These are phyloP conservation scores for Lactuca sativa DNA, from an alignment of 129 eudicot species.

Conservation along the genomic window DNA sequence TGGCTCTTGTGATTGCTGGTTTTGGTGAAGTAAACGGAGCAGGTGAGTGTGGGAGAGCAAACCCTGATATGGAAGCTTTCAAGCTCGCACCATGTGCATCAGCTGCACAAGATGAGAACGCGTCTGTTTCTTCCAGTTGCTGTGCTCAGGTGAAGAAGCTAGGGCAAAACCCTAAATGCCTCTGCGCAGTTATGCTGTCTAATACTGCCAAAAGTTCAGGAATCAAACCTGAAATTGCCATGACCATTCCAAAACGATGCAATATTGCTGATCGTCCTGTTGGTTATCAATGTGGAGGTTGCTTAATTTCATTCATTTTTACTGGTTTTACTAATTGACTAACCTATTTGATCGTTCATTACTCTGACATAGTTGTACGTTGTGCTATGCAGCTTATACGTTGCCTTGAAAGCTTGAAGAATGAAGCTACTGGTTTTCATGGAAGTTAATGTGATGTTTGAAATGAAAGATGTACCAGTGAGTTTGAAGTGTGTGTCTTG, in stretches of 20 bases:
- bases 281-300: slow-evolving; percentile 91
- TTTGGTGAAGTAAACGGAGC: slow-evolving; percentile 50
- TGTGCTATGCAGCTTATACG: slow-evolving; percentile 71
- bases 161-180: slow-evolving; percentile 76
- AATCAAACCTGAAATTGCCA: slow-evolving; percentile 58
- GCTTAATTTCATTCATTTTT: background rate
- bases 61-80: slow-evolving; percentile 75
- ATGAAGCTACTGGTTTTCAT: background rate
- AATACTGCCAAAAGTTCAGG: slow-evolving; percentile 73
- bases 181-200: slow-evolving; percentile 93
- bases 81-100: slow-evolving; percentile 78
- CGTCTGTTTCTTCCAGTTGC: slow-evolving; percentile 52
- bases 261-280: slow-evolving; percentile 76
- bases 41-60: slow-evolving; percentile 63
- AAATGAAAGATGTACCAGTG: slow-evolving; percentile 34
- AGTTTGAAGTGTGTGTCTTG: slow-evolving; percentile 19
- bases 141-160: slow-evolving; percentile 64
- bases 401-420: slow-evolving; percentile 59
- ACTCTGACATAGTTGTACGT: background rate
- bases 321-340: background rate
- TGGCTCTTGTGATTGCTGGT: slow-evolving; percentile 35
- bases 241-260: slow-evolving; percentile 90
- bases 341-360: background rate
- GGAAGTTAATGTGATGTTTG: slow-evolving; percentile 25
- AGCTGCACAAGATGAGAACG: slow-evolving; percentile 64